Conservation (phyloP, 805 yeast species). For the Torulaspora microellipsoides region DNA sequence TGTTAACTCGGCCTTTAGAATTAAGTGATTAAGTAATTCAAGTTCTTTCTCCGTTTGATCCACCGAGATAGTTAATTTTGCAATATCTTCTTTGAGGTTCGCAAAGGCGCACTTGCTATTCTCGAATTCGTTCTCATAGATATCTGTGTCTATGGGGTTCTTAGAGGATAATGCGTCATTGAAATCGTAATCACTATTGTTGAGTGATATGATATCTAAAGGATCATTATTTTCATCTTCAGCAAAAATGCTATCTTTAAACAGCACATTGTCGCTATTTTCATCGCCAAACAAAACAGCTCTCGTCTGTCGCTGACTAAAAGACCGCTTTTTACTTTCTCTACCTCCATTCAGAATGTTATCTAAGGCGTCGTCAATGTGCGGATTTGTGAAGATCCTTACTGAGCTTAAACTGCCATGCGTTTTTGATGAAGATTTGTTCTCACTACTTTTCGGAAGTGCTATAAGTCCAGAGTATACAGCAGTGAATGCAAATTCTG, state of each 20-base stretch:
- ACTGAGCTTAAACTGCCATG: conserved; percentile 8
- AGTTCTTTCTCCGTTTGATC: conserved; percentile 57
- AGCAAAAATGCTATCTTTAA: conserved; percentile 13
- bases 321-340: conserved; percentile 9
- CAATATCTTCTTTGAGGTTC: conserved; percentile 59
- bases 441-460: conserved; percentile 13
- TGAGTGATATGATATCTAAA: background rate
- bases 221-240: conserved; percentile 8
- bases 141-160: conserved; percentile 5
- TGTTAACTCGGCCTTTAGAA: conserved; percentile 79
- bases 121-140: background rate
- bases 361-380: conserved; percentile 34
- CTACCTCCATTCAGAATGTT: conserved; percentile 28
- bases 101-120: background rate
- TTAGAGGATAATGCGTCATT: conserved; percentile 22
- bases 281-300: conserved; percentile 14
- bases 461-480: conserved; percentile 22
- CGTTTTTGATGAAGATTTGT: conserved; percentile 14
- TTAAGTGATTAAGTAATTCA: conserved; percentile 58
- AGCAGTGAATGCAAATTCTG: conserved; percentile 33
- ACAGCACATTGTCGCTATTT: conserved; percentile 8
- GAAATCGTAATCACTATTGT: conserved; percentile 14
- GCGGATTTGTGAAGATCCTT: conserved; percentile 22
- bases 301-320: background rate
- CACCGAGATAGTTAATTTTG: conserved; percentile 52